Base-by-base conservation (phyloP, 2,329 filamentous ascomycete genomes). In the Ophiosphaerella narmari region DNA sequence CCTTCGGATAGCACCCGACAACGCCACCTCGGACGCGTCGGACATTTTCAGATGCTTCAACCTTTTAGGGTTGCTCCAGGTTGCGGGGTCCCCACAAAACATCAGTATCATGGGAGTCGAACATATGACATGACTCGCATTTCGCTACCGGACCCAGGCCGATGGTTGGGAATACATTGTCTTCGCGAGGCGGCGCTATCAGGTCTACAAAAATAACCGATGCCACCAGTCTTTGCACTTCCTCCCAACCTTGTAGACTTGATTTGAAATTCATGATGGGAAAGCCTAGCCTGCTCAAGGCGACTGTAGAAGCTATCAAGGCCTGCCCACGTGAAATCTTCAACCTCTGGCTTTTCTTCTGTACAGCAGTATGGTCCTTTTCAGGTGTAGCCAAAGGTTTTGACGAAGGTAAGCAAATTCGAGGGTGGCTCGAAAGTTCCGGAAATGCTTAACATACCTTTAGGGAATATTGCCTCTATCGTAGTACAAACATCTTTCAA, bases 361-460 rank as follows among this genome's bases (percentile, higher is more conserved):
- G 51, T 26, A 54, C 51, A 12, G 51, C 51, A 41, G 51, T 54
- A 21, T 54, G 51, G 51, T 50, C 47, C 39, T 50, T 54, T 24
- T 50, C 51, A 2, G 51, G 47, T 18, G 51, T 54, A 4, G 51
- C 51, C 4, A 55, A 55, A 43, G 52, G 52, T 7, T 55, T 55
- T 24, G 52, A 55, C 26, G 52, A 55, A 39, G 52, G 52, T 54
- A 21, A 7, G 24, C n/a, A 18, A 16, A 16, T 23, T 21, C 36
- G 18, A 6, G 36, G 18, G 7, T 5, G 2, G 12, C 12, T 18
- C n/a, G 18, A 16, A 38, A 4, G 8, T 8, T 18, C 23, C 9
- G 18, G 7, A 2, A 38, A 38, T 18, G 14, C 39, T 21, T 21
- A 21, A 4, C 18, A 21, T 21, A 21, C 21, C 9, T 12, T 38